phyloP scores from a whole-genome alignment of 2,329 filamentous ascomycete genomes.

The Botrytis hyacinthi region DNA sequence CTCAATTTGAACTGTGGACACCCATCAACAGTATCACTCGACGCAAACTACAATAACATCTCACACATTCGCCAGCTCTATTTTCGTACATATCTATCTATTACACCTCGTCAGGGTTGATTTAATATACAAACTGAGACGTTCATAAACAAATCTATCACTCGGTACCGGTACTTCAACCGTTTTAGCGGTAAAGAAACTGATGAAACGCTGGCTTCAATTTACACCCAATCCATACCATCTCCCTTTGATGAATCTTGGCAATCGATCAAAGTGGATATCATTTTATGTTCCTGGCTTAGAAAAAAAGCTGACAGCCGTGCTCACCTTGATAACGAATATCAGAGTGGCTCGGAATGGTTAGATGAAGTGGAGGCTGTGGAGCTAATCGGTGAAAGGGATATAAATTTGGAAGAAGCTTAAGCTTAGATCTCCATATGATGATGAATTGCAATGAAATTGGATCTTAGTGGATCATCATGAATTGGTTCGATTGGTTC shows the following conservation, averaged over 20 bases:
- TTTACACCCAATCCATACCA: neutral
- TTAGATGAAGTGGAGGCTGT: neutral
- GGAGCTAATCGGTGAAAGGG: neutral
- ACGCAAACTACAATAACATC: neutral
- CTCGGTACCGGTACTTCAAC: neutral
- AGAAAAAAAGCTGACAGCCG: neutral
- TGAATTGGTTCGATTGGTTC: constrained; percentile 9
- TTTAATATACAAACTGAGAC: neutral
- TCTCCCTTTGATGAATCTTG: neutral
- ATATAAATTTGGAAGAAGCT: neutral
- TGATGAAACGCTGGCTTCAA: constrained; percentile 1
- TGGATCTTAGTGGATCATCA: neutral
- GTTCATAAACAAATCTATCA: neutral
- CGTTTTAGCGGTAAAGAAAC: neutral
- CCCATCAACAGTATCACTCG: neutral
- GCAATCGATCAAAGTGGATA: neutral
- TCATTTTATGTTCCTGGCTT: neutral
- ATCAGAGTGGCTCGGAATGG: neutral
- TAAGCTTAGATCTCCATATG: constrained; percentile 6
- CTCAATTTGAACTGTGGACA: neutral
- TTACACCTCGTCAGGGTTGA: neutral
- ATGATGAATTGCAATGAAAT: constrained; percentile 2
- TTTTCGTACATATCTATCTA: neutral
- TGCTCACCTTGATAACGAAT: neutral
- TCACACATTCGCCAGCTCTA: neutral